Percentiles rank a stretch among this genome's conserved stretches.
Evolutionary conservation across 139 green algal species (phyloP).

Genomic region (Monoraphidium neglectum): DNA sequence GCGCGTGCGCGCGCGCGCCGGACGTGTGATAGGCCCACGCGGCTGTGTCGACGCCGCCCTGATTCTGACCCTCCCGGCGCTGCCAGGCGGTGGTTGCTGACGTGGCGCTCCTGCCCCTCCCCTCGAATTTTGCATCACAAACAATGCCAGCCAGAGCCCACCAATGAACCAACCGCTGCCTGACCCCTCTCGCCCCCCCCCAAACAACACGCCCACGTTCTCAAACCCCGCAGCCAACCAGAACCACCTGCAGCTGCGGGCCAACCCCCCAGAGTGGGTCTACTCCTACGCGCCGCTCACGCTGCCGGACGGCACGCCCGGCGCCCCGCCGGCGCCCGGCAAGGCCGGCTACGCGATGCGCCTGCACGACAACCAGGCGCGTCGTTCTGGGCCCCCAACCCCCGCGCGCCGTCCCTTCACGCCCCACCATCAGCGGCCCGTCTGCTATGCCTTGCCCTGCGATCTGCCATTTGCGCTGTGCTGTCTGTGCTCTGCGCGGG

Average conservation of each 20-base stretch:
- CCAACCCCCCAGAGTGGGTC: conserved; percentile 51
- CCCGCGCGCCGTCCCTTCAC: neutral
- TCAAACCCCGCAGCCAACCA: neutral
- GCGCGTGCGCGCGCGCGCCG: too few species aligned
- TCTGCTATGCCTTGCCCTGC: too few species aligned
- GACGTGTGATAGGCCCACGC: too few species aligned
- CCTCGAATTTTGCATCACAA: too few species aligned
- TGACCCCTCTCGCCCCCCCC: neutral
- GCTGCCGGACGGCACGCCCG: conserved; percentile 45
- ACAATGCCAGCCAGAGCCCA: too few species aligned
- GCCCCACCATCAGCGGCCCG: neutral
- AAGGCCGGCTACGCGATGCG: conserved; percentile 69
- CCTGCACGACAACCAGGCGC: conserved; percentile 73
- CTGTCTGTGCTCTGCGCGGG: too few species aligned
- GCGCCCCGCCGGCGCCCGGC: conserved; percentile 53
- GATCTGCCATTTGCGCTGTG: too few species aligned
- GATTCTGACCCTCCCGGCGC: too few species aligned
- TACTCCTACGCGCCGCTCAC: conserved; percentile 74
- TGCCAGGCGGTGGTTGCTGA: too few species aligned
- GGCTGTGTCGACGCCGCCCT: too few species aligned
- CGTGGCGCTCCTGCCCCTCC: too few species aligned
- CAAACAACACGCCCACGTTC: neutral
- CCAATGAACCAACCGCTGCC: neutral
- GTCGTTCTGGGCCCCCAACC: neutral
- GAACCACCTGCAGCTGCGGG: conserved; percentile 68